phyloP scores from a whole-genome alignment of 148 eudicot genomes.

The Chenopodium album region DNA sequence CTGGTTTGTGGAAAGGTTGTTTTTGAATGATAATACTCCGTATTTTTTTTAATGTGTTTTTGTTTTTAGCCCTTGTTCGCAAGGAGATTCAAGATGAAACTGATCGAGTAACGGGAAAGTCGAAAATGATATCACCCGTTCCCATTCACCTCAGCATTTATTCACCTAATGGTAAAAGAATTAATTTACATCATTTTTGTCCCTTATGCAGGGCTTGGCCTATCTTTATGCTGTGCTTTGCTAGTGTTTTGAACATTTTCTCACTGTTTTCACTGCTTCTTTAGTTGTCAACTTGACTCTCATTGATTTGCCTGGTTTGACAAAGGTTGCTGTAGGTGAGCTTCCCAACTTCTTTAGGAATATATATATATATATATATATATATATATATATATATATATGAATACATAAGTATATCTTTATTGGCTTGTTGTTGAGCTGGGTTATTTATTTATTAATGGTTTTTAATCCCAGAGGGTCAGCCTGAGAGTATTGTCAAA shows the following conservation, averaged over 20 bases:
- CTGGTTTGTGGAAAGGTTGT: slow-evolving; percentile 1
- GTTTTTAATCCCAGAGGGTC: slow-evolving; percentile 57
- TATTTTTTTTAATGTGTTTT: slow-evolving; percentile 2
- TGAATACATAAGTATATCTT: not conserved
- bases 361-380: no score
- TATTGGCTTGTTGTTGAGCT: not conserved
- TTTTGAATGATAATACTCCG: slow-evolving; percentile 12
- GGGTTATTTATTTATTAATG: not conserved
- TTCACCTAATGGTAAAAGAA: slow-evolving; percentile 69
- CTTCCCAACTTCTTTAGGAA: slow-evolving; percentile 11
- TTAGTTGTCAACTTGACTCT: slow-evolving; percentile 95
- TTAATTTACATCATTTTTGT: not conserved
- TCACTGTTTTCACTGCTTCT: slow-evolving; percentile 23
- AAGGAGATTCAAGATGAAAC: slow-evolving; percentile 95
- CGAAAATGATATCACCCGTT: slow-evolving; percentile 88
- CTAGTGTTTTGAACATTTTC: slow-evolving; percentile 8
- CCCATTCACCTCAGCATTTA: slow-evolving; percentile 96
- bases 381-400: not conserved
- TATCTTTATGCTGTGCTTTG: slow-evolving; percentile 7
- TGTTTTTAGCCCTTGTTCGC: slow-evolving; percentile 66
- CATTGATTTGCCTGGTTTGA: slow-evolving; percentile 91
- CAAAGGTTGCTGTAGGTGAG: slow-evolving; percentile 98
- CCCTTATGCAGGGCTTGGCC: not conserved
- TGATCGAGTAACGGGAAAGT: slow-evolving; percentile 85
- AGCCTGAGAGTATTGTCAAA: slow-evolving; percentile 64